Conservation (phyloP, 2,329 filamentous ascomycete species). For the Cryoendolithus antarcticus region DNA sequence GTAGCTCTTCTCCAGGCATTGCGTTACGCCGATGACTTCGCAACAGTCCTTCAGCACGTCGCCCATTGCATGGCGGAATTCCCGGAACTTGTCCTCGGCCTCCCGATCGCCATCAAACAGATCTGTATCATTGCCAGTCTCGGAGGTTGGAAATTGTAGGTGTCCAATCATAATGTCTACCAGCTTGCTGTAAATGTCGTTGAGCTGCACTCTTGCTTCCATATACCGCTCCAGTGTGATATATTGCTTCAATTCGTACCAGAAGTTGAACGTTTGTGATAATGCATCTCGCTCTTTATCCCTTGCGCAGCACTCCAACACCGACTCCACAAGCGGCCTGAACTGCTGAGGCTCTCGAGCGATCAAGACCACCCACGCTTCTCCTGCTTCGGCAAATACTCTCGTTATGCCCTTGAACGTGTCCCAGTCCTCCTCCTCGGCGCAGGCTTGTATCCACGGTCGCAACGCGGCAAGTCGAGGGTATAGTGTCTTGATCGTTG, state of each 20-base stretch:
- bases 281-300: constrained; percentile 87
- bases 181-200: constrained; percentile 74
- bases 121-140: constrained; percentile 62
- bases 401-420: constrained; percentile 79
- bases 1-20: constrained; percentile 83
- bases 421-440: constrained; percentile 72
- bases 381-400: constrained; percentile 83
- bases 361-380: constrained; percentile 87
- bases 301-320: constrained; percentile 80
- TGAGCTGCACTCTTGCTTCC: constrained; percentile 60
- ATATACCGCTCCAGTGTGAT: constrained; percentile 83
- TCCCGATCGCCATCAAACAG: constrained; percentile 93
- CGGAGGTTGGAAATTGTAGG: constrained; percentile 71
- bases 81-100: constrained; percentile 90
- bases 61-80: constrained; percentile 94
- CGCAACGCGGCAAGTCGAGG: constrained; percentile 65
- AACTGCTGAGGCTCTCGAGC: constrained; percentile 74
- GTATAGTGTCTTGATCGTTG: constrained; percentile 70
- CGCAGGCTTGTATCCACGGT: constrained; percentile 62
- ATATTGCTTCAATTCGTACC: constrained; percentile 97
- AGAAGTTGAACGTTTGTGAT: constrained; percentile 88
- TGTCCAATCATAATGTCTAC: constrained; percentile 90
- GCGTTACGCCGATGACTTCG: constrained; percentile 85
- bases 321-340: constrained; percentile 69
- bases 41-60: constrained; percentile 96